Evolutionary conservation across 202 grass and related monocot genomes (phyloP).

Genomic region (Elaeis oleifera): DNA sequence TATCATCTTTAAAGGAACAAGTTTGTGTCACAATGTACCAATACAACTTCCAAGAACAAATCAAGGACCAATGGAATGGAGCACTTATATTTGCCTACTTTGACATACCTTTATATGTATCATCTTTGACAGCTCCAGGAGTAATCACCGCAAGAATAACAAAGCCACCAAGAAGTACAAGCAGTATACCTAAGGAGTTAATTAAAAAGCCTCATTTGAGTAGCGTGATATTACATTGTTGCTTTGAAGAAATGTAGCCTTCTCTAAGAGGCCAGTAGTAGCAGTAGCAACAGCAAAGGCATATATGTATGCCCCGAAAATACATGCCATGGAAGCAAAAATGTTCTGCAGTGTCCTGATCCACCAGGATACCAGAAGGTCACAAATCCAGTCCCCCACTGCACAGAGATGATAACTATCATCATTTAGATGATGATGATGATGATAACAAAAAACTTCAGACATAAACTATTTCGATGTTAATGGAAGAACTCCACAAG

Average conservation of each 20-base stretch:
- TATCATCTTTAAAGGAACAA: too few relatives aligned
- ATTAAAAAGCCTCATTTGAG: conserved; percentile 72
- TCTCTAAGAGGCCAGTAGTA: conserved; percentile 79
- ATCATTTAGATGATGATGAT: neutral
- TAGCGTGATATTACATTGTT: conserved; percentile 63
- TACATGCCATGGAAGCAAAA: conserved; percentile 89
- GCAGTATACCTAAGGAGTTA: conserved; percentile 65
- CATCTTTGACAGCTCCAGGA: conserved; percentile 31
- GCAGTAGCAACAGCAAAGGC: conserved; percentile 60
- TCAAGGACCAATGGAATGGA: too few relatives aligned
- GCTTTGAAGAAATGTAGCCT: conserved; percentile 85
- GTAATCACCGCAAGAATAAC: conserved; percentile 59
- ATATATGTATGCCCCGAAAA: conserved; percentile 81
- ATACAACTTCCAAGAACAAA: too few relatives aligned
- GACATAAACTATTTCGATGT: neutral
- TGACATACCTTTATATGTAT: conserved; percentile 57
- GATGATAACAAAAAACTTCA: too few relatives aligned
- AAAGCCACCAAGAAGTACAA: conserved; percentile 46
- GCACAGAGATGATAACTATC: conserved; percentile 10
- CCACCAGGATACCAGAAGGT: conserved; percentile 98
- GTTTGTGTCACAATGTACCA: too few relatives aligned
- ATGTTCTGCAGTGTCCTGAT: conserved; percentile 56
- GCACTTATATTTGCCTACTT: conserved; percentile 25
- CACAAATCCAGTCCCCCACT: conserved; percentile 81
- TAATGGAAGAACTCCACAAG: neutral